phyloP scores from a whole-genome alignment of 345 rosid genomes.

The Erucastrum elatum region DNA sequence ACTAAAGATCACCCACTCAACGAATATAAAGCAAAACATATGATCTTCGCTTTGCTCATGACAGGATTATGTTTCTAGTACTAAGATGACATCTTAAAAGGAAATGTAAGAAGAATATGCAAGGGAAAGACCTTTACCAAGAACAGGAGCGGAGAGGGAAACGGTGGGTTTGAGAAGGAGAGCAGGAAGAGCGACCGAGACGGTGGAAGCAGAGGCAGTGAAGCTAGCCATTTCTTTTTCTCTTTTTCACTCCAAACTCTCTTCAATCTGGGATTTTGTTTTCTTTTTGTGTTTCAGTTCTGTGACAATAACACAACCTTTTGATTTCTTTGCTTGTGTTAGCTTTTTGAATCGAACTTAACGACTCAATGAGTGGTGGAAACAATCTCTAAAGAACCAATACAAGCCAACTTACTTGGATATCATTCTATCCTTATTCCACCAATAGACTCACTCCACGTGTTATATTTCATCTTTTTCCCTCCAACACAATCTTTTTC shows the following conservation, averaged over 20 bases:
- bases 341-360: constrained; percentile 20
- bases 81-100: constrained; percentile 25
- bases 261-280: constrained; percentile 1
- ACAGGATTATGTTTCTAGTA: background rate
- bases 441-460: constrained; percentile 66
- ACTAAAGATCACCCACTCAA: background rate
- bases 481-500: constrained; percentile 40
- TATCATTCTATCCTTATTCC: constrained; percentile 58
- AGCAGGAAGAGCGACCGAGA: constrained; percentile 49
- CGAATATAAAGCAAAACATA: background rate
- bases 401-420: constrained; percentile 40
- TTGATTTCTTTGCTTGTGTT: constrained; percentile 30
- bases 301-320: constrained; percentile 1
- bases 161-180: constrained; percentile 45
- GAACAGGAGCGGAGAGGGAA: constrained; percentile 53
- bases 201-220: constrained; percentile 54
- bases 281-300: background rate
- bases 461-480: constrained; percentile 49
- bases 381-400: constrained; percentile 23
- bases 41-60: constrained; percentile 11
- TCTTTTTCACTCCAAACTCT: constrained; percentile 42
- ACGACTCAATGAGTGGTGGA: too few relatives aligned
- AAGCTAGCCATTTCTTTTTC: constrained; percentile 35
- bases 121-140: constrained; percentile 46
- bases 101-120: background rate